A percentile compares a stretch with the other conserved stretches of the same genome.
These are phyloP conservation scores for Paraurostyla sp. DNA, from an alignment of 73 alveolate genomes.

Conservation along the genomic window DNA sequence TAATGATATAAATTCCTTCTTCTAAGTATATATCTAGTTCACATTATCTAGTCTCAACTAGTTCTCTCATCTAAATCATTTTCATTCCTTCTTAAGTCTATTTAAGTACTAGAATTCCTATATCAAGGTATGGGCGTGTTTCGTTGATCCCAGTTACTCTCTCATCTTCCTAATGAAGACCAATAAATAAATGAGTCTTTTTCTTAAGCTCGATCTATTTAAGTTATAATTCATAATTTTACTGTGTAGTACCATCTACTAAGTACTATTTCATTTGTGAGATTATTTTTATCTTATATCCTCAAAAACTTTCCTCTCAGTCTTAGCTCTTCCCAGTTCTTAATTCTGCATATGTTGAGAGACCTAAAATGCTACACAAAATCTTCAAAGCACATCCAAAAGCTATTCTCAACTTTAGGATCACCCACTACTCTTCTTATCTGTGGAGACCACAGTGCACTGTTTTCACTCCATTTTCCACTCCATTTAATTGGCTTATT, in stretches of 20 bases:
- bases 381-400: conserved; percentile 83
- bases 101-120: conserved; percentile 13
- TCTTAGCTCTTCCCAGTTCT: conserved; percentile 94
- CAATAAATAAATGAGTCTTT: conserved; percentile 52
- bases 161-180: conserved; percentile 94
- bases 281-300: not conserved
- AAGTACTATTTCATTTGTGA: not conserved
- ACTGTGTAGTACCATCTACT: conserved; percentile 25
- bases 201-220: conserved; percentile 6
- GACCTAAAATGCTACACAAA: conserved; percentile 82
- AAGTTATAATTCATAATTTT: not conserved
- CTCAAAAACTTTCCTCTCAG: conserved; percentile 87
- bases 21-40: conserved; percentile 1
- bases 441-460: not conserved
- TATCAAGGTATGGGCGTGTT: conserved; percentile 85
- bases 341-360: conserved; percentile 87
- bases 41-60: not conserved
- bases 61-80: not conserved
- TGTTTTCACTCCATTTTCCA: conserved; percentile 4
- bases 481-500: not conserved
- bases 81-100: not conserved
- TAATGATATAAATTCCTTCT: not conserved
- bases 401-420: conserved; percentile 50
- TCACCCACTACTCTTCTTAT: not conserved
- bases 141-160: conserved; percentile 81